phyloP scores from a whole-genome alignment of 176 grass and related monocot genomes.

The Tillandsia fasciculata region DNA sequence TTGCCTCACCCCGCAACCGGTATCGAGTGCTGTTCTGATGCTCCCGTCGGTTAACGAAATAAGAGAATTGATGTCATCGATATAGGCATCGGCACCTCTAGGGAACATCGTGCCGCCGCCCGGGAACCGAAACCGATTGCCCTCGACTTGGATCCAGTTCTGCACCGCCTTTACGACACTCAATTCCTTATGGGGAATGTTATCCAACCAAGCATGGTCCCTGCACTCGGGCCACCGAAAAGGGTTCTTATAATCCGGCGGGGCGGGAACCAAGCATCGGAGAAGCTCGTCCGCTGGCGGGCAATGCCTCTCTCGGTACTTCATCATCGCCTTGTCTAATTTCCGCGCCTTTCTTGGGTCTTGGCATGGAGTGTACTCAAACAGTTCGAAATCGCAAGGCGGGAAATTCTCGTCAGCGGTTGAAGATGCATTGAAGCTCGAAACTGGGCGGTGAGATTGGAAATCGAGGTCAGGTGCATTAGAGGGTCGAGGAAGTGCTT shows the following conservation, averaged over 20 bases:
- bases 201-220: slow-evolving; percentile 55
- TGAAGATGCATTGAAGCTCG: too few species aligned
- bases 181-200: slow-evolving; percentile 72
- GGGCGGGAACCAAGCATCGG: slow-evolving; percentile 57
- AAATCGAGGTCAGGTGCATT: too few species aligned
- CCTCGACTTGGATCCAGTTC: slow-evolving; percentile 77
- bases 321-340: too few species aligned
- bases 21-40: slow-evolving; percentile 58
- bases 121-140: slow-evolving; percentile 56
- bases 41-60: slow-evolving; percentile 47
- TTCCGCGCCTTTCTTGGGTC: too few species aligned
- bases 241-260: slow-evolving; percentile 32
- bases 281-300: slow-evolving; percentile 23
- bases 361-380: too few species aligned
- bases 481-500: too few species aligned
- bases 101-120: slow-evolving; percentile 77
- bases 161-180: slow-evolving; percentile 66
- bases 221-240: slow-evolving; percentile 60
- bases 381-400: too few species aligned
- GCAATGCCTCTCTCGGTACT: too few species aligned
- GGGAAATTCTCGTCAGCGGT: too few species aligned
- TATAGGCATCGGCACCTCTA: slow-evolving; percentile 54
- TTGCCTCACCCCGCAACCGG: slow-evolving; percentile 47
- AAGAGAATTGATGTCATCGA: slow-evolving; percentile 46
- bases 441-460: too few species aligned